Percentiles rank a stretch among this genome's conserved stretches.
Evolutionary conservation across 192 early-diverging fungal genomes (phyloP).

Genomic region (Umbelopsis sp.): DNA sequence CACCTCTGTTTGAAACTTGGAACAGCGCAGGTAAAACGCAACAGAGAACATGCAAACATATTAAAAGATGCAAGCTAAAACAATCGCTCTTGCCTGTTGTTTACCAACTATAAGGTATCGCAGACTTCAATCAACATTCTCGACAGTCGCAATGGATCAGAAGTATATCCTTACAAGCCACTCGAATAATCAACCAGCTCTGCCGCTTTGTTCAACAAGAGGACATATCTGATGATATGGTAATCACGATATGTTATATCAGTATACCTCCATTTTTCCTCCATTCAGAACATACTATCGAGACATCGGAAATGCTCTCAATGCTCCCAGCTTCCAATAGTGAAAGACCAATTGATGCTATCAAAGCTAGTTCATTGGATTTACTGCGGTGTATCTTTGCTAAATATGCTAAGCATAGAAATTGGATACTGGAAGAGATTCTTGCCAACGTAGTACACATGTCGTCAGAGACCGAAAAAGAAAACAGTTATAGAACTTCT

Average conservation of each 20-base stretch:
- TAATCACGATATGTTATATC: conserved; percentile 53
- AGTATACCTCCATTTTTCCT: conserved; percentile 56
- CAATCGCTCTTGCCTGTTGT: too few species aligned
- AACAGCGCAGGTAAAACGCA: neutral
- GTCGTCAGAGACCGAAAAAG: conserved; percentile 55
- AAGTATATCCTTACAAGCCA: neutral
- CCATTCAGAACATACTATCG: conserved; percentile 23
- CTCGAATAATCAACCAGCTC: neutral
- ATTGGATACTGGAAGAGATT: conserved; percentile 89
- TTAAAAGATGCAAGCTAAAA: neutral
- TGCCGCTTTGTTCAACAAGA: conserved; percentile 30
- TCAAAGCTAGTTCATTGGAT: conserved; percentile 34
- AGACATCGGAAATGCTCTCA: neutral
- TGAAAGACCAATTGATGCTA: conserved; percentile 24
- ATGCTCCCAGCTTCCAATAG: neutral
- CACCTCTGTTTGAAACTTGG: conserved; percentile 27
- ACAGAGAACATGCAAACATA: neutral
- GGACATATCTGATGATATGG: conserved; percentile 48
- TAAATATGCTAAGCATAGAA: conserved; percentile 61
- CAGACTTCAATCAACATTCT: neutral
- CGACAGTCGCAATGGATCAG: neutral
- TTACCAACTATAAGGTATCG: neutral
- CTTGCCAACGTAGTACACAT: conserved; percentile 72
- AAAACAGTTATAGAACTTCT: conserved; percentile 55
- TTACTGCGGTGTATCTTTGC: conserved; percentile 48